phyloP scores from a whole-genome alignment of 2,329 filamentous ascomycete species.

The Epichloe festucae region DNA sequence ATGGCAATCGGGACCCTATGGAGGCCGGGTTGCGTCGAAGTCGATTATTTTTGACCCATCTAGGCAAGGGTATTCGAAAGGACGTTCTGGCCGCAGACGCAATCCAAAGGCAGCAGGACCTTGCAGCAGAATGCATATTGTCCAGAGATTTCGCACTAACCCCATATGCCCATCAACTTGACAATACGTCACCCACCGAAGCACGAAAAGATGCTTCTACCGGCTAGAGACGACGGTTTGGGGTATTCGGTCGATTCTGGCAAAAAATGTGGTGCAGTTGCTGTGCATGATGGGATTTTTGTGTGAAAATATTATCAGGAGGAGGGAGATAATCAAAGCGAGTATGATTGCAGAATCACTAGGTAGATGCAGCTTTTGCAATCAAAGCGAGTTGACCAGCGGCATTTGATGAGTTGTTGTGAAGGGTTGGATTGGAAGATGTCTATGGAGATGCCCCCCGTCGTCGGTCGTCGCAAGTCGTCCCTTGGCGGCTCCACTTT shows the following conservation, averaged over 20 bases:
- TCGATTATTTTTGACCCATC: neutral
- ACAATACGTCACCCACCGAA: constrained; percentile 8
- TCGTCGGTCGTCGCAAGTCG: too few relatives aligned
- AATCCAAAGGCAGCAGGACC: neutral
- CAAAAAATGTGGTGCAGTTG: neutral
- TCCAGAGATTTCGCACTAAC: constrained; percentile 7
- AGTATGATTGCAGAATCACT: neutral
- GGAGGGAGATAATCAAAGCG: neutral
- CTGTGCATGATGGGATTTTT: neutral
- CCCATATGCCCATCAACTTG: neutral
- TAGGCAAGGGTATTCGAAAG: neutral
- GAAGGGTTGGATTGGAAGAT: too few relatives aligned
- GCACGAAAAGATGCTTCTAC: neutral
- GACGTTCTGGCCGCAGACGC: neutral
- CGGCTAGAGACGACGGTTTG: constrained; percentile 3
- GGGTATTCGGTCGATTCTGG: neutral
- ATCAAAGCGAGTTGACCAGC: neutral
- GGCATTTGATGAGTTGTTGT: too few relatives aligned
- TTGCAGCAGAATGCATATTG: constrained; percentile 1
- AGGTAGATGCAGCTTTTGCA: neutral
- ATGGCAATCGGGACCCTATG: neutral
- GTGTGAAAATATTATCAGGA: neutral
- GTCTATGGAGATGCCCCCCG: too few relatives aligned
- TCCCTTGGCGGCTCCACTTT: too few relatives aligned
- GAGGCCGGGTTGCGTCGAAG: neutral